Evolutionary conservation across 116 monocot genomes (phyloP).

Genomic region (Iris pallida): DNA sequence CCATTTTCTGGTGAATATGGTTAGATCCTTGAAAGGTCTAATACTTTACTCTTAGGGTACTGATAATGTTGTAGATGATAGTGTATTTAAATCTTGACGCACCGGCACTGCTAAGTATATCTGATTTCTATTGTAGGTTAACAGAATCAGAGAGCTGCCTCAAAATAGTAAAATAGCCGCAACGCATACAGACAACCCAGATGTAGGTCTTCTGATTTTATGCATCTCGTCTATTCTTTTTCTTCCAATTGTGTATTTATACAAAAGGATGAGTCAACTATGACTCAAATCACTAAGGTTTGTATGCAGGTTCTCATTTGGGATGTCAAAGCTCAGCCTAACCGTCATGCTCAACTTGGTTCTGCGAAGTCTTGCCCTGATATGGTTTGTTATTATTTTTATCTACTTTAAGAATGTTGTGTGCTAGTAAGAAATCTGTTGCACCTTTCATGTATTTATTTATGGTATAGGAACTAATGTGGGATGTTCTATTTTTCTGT

Average conservation of each 20-base stretch:
- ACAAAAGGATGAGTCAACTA: conserved; percentile 1
- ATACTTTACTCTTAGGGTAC: no score
- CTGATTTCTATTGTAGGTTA: conserved; percentile 53
- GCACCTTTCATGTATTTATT: no score
- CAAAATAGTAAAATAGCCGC: conserved; percentile 87
- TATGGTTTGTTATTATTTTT: conserved; percentile 45
- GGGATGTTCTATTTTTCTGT: no score
- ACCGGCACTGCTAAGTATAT: no score
- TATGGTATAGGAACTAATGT: no score
- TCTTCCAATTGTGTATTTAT: not conserved
- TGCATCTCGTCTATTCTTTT: no score
- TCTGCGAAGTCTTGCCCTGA: conserved; percentile 81
- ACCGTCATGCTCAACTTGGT: conserved; percentile 86
- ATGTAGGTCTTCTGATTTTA: conserved; percentile 41
- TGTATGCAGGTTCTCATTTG: conserved; percentile 87
- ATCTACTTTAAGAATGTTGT: not conserved
- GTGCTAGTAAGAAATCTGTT: no score
- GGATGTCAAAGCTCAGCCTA: conserved; percentile 95
- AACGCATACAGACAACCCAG: conserved; percentile 96
- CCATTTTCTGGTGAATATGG: no score
- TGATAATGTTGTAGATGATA: no score
- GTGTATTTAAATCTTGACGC: no score
- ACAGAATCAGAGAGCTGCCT: conserved; percentile 96
- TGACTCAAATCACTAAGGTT: not conserved
- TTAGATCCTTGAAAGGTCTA: no score